Evolutionary conservation across 2,329 filamentous ascomycete species (phyloP).

Genomic region (Sclerotinia nivalis): DNA sequence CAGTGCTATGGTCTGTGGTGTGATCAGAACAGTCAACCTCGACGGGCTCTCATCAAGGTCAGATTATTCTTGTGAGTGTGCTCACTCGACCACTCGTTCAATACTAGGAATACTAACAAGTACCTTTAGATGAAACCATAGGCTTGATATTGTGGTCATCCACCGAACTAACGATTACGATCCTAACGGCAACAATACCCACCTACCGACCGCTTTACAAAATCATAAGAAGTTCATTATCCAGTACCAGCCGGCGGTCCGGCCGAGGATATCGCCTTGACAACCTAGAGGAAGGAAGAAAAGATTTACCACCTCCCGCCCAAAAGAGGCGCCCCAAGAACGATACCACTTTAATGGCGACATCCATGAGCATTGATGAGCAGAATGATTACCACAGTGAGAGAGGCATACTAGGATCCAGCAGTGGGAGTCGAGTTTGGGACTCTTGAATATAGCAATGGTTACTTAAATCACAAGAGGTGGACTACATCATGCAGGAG

Average conservation of each 20-base stretch:
- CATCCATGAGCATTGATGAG: neutral
- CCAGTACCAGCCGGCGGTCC: neutral
- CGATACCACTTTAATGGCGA: constrained; percentile 2
- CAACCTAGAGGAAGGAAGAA: neutral
- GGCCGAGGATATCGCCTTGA: neutral
- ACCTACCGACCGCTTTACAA: constrained; percentile 37
- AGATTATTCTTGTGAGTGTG: constrained; percentile 6
- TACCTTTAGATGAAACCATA: constrained; percentile 33
- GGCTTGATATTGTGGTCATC: constrained; percentile 50
- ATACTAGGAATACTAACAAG: neutral
- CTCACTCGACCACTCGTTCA: neutral
- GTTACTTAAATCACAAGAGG: neutral
- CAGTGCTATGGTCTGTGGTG: neutral
- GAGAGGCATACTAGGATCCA: neutral
- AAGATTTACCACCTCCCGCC: neutral
- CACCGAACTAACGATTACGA: constrained; percentile 40
- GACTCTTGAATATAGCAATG: neutral
- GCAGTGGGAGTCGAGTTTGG: neutral
- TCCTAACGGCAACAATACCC: constrained; percentile 40
- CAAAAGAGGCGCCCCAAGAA: neutral
- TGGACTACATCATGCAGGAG: neutral
- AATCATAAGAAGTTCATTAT: neutral
- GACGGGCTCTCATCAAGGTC: neutral
- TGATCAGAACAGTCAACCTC: neutral
- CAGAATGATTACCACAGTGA: neutral